Percentiles rank a stretch among this genome's conserved stretches.
These are phyloP conservation scores for Chrysopogon serrulatus DNA, from an alignment of 176 grass and related monocot genomes.

Conservation along the genomic window DNA sequence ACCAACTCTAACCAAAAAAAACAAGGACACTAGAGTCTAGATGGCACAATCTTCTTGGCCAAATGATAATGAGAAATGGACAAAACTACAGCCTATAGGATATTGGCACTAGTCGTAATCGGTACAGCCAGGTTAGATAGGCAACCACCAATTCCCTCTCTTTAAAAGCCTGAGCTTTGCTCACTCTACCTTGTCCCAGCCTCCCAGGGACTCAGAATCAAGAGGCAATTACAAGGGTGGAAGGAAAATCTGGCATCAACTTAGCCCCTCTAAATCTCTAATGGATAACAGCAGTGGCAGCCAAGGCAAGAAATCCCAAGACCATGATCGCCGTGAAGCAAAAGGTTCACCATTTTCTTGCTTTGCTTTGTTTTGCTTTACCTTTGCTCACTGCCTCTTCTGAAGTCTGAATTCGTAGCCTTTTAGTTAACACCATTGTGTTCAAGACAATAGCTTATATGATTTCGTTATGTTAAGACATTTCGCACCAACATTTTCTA, in stretches of 20 bases:
- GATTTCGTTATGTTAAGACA: background rate
- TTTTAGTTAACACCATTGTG: background rate
- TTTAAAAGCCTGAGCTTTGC: slow-evolving; percentile 28
- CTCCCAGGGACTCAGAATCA: background rate
- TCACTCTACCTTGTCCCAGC: background rate
- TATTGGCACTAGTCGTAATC: slow-evolving; percentile 6
- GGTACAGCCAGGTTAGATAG: background rate
- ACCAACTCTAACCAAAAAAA: background rate
- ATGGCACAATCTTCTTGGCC: background rate
- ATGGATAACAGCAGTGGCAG: slow-evolving; percentile 27
- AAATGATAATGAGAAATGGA: background rate
- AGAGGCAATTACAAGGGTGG: background rate
- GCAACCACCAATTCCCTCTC: background rate
- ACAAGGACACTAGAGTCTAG: background rate
- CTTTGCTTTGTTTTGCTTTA: slow-evolving; percentile 11
- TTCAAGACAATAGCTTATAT: background rate
- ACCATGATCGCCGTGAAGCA: background rate
- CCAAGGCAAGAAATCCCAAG: slow-evolving; percentile 17
- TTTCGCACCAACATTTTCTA: background rate
- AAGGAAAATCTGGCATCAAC: background rate
- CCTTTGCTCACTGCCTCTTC: slow-evolving; percentile 3
- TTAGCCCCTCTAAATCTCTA: background rate
- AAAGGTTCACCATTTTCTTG: slow-evolving; percentile 27
- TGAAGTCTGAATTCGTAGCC: background rate
- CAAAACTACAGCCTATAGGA: background rate